Base-by-base conservation (phyloP, 73 alveolate genomes). In the Paramecium caudatum region DNA sequence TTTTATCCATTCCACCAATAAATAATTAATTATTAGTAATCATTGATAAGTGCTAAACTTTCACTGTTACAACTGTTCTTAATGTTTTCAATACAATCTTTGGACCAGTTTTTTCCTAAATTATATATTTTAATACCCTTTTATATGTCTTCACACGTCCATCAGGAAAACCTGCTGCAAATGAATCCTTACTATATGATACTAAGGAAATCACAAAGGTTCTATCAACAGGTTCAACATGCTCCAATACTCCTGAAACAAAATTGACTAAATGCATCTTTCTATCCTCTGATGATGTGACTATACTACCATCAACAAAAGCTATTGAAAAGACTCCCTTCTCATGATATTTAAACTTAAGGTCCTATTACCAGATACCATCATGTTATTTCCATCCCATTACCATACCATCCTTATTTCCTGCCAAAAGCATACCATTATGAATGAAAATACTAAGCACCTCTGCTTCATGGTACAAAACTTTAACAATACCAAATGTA, bases 111-210 rank as follows among this genome's bases (percentile, higher is more conserved):
- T 65, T 65, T 65, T 65, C 83, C 83, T 65, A 23, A 5, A 49
- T 49, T 7, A 65, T 65, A 65, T 65, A 65, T 33, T 10, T 23
- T 30, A 10, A 3, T 65, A 65, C 88, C 32, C 69, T 74, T 37
- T 41, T 74, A 45, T 74, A 74, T 74, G 88, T 74, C 32, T 74
- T 74, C 3, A 74, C 88, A 41, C 88, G 36, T 4, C 88, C 88
- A 74, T 74, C 88, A 3, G 88, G 88, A 25, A 74, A 74, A 1
- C 88, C 88, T 2, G 88, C 88, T 12, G 88, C 88, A 43, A 74
- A 74, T 12, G 13, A 25, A 74, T 74, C 88, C n/a, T 74, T 74
- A 41, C 10, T 45, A n/a, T 41, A 74, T 0, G 62, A 3, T 21
- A 39, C 62, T 25, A 74, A 37, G n/a, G 88, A 13, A 41, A 74